These are phyloP conservation scores for Lactarius tabidus DNA, from an alignment of 768 basidiomycete genomes.

Conservation along the genomic window DNA sequence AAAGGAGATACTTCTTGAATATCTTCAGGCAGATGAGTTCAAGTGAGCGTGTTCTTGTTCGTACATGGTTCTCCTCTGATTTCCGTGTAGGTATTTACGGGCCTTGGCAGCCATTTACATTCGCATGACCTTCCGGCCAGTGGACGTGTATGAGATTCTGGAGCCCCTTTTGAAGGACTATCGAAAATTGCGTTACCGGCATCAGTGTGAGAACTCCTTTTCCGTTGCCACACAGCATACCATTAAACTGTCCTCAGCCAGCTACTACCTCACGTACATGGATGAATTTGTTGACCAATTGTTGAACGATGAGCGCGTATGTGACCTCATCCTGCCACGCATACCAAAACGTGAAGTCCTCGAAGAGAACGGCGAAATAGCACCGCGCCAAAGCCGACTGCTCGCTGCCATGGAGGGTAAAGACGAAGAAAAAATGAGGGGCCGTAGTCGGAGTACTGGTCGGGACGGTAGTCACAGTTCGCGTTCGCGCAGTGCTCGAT, in stretches of 20 bases:
- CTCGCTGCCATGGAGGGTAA: conserved; percentile 82
- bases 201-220: conserved; percentile 58
- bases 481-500: no score
- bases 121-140: conserved; percentile 87
- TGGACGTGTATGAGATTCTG: conserved; percentile 88
- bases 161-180: conserved; percentile 95
- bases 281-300: conserved; percentile 90
- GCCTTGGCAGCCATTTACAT: conserved; percentile 93
- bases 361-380: conserved; percentile 90
- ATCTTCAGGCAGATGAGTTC: conserved; percentile 94
- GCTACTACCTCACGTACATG: conserved; percentile 81
- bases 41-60: conserved; percentile 56
- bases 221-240: background rate
- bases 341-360: conserved; percentile 78
- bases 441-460: conserved; percentile 39
- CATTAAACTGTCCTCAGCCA: conserved; percentile 47
- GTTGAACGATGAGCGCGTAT: conserved; percentile 85
- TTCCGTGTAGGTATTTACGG: conserved; percentile 70
- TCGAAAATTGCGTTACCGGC: conserved; percentile 76
- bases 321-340: conserved; percentile 94
- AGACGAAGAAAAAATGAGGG: conserved; percentile 44
- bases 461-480: conserved; percentile 27
- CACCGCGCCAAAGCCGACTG: conserved; percentile 80
- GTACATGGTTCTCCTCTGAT: background rate
- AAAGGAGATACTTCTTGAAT: conserved; percentile 95